Base-by-base conservation (phyloP, 2,329 filamentous ascomycete genomes). In the Tolypocladium sp. region DNA sequence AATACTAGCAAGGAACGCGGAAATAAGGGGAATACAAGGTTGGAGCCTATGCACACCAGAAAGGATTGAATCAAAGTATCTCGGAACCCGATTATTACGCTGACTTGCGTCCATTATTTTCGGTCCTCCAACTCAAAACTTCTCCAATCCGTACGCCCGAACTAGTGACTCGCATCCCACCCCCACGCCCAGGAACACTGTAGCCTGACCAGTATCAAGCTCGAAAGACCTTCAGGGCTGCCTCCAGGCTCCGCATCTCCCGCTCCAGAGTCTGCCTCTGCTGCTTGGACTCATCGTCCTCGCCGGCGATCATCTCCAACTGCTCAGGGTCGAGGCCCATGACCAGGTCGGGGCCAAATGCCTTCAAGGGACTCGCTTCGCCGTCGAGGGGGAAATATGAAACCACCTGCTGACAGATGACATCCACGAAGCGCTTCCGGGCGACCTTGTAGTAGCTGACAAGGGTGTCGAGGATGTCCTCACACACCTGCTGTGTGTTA, bases 381-480 rank as follows among this genome's bases (percentile, higher is more conserved):
- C 80, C 78, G 1, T 70, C 71, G 0, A 88, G 69, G 0, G 90
- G 74, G 60, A 76, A 76, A 64, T 84, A 71, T 51, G 82, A 78
- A 2, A 82, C 73, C 0, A 78, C 82, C 62, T 89, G 86, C 61
- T 80, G 78, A 65, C 77, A 84, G 2, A 91, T 69, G 3, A 76
- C 79, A 63, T 90, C 87, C 2, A 87, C 78, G 59, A 90, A 88
- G 0, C 85, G 79, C 65, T 82, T 82, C 15, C 75, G 76, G 0
- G 84, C 77, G 1, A 88, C 80, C 33, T 82, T 77, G 72, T 90
- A 89, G 69, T 86, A 90, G 2, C 79, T 76, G 35, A 76, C 69
- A 0, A 90, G 73, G 1, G 82, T 80, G 60, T 89, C 81, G 58
- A 87, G 82, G 5, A 89, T 79, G 12, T 85, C 77, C 40, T 81